Base-by-base conservation (phyloP, 257 asterid species). In the Lycium ferocissimum region DNA sequence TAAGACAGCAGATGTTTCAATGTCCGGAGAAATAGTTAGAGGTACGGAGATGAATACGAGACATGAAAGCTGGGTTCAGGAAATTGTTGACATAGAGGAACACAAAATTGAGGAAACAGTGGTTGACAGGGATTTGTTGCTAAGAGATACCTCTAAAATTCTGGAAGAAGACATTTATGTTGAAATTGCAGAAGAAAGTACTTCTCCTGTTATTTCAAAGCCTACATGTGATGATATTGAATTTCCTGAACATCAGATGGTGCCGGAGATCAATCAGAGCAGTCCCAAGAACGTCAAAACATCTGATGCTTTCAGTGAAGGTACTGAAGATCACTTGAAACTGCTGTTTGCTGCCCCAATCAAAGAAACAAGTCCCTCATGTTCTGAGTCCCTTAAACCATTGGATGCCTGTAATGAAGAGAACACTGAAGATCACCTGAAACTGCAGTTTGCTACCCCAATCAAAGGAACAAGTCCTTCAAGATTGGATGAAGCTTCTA, bases 81-180 rank as follows among this genome's bases (percentile, higher is more conserved):
- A 72, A 43, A 72, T 43, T 47, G n/a, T 20, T 73, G 40, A 47
- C 80, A 6, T 2, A 20, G 40, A 73, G 80, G 61, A 47, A 47
- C 59, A 45, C 20, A 51, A 75, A 75, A 75, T 47, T 75, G 81
- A 75, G 81, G 81, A 75, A 75, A 51, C 81, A 13, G 20, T 47
- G 40, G 61, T 12, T 47, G 61, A 26, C 61, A 49, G 6, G 81
- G 58, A 49, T 75, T 47, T 75, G 81, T 75, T 75, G 81, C 62
- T 12, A 49, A 75, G 59, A 20, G 43, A 75, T 22, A 7, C 18
- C 45, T 75, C 81, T 75, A 51, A 35, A 73, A 35, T 17, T 73
- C 61, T 11, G 37, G 61, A 73, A 72, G 80, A 45, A 13, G 38
- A 47, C 45, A 14, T 13, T 49, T 49, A 26, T 22, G 22, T 14